Conservation (phyloP, 2,329 filamentous ascomycete species). For the Seiridium cupressi region DNA sequence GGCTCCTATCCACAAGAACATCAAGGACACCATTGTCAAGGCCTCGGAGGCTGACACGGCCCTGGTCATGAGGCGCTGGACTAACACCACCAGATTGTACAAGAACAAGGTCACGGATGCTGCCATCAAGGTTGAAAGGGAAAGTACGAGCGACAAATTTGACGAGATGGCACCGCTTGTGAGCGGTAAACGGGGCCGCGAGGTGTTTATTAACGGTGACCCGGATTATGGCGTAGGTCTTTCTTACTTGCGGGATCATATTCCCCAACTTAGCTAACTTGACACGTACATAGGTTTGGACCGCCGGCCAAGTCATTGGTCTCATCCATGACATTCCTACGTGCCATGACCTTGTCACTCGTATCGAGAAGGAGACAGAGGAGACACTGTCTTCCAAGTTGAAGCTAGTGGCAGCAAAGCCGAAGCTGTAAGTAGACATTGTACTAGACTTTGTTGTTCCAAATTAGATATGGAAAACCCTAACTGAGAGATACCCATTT, state of each 20-base stretch:
- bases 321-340: slow-evolving; percentile 82
- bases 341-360: slow-evolving; percentile 64
- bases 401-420: slow-evolving; percentile 50
- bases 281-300: slow-evolving; percentile 71
- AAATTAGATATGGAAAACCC: no score
- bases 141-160: slow-evolving; percentile 84
- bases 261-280: slow-evolving; percentile 10
- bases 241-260: background rate
- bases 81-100: slow-evolving; percentile 85
- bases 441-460: background rate
- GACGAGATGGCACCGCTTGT: slow-evolving; percentile 83
- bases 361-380: slow-evolving; percentile 77
- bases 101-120: slow-evolving; percentile 84
- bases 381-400: slow-evolving; percentile 60
- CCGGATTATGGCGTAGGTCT: slow-evolving; percentile 79
- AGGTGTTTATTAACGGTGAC: slow-evolving; percentile 93
- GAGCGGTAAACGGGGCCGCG: slow-evolving; percentile 83
- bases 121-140: slow-evolving; percentile 78
- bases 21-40: slow-evolving; percentile 89
- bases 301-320: slow-evolving; percentile 91
- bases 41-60: slow-evolving; percentile 90
- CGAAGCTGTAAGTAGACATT: slow-evolving; percentile 50
- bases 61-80: slow-evolving; percentile 85
- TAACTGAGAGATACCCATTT: no score
- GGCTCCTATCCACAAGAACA: slow-evolving; percentile 86